These are phyloP conservation scores for Boletus pseudo-olivaceus DNA, from an alignment of 768 basidiomycete species.

Conservation along the genomic window DNA sequence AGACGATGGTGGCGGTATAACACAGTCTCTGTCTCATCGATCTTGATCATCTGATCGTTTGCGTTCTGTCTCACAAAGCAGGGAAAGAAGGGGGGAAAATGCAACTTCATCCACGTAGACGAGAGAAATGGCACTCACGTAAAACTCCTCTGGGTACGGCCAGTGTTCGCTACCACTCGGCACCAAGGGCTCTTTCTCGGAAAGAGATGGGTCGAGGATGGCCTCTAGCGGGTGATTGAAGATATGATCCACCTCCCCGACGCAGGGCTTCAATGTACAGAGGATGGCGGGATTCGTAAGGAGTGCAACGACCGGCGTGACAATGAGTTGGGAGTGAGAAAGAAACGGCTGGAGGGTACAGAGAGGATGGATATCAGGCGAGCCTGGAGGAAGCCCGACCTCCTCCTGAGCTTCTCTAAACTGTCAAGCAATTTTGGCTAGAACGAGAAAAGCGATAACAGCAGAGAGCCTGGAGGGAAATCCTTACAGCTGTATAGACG, in stretches of 20 bases:
- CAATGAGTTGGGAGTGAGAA: constrained; percentile 63
- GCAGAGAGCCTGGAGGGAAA: not conserved
- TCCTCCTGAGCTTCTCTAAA: constrained; percentile 85
- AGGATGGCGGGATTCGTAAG: constrained; percentile 54
- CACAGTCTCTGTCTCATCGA: constrained; percentile 46
- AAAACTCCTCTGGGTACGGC: constrained; percentile 69
- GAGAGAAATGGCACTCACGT: constrained; percentile 47
- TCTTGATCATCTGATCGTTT: constrained; percentile 41
- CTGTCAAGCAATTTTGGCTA: constrained; percentile 36
- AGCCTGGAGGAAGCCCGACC: constrained; percentile 61
- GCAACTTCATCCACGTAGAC: not conserved
- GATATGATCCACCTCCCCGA: constrained; percentile 72
- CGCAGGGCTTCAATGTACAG: constrained; percentile 47
- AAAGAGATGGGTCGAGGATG: constrained; percentile 55
- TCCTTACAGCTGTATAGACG: constrained; percentile 72
- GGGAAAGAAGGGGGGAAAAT: not conserved
- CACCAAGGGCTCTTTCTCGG: constrained; percentile 46
- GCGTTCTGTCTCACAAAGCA: constrained; percentile 42
- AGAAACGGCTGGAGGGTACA: constrained; percentile 64
- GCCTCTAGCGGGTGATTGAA: constrained; percentile 80
- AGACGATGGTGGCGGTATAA: constrained; percentile 84
- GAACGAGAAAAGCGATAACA: not conserved
- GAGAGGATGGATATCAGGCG: constrained; percentile 55
- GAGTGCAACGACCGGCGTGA: constrained; percentile 76
- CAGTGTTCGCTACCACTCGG: constrained; percentile 65